Percentiles rank a stretch among this genome's conserved stretches.
Conservation (phyloP, 2,329 filamentous ascomycete genomes). For the Kalmusia sp. region DNA sequence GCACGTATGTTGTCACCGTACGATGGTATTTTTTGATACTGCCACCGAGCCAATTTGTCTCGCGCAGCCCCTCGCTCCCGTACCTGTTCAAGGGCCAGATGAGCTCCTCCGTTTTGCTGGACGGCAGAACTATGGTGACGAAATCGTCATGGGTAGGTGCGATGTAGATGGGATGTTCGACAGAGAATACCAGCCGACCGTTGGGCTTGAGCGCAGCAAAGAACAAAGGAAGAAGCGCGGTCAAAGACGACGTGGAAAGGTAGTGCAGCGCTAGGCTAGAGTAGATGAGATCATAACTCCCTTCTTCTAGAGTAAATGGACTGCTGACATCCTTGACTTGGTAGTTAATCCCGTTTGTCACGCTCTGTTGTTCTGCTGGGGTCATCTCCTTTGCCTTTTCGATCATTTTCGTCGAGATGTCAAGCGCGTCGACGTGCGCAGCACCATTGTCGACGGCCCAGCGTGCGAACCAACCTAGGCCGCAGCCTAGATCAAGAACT, state of each 20-base stretch:
- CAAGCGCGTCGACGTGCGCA: slow-evolving; percentile 20
- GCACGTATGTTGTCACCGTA: slow-evolving; percentile 52
- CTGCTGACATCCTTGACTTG: slow-evolving; percentile 5
- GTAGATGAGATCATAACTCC: slow-evolving; percentile 11
- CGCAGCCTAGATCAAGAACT: slow-evolving; percentile 57
- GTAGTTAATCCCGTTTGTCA: slow-evolving; percentile 4
- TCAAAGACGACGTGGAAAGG: slow-evolving; percentile 2
- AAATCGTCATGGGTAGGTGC: slow-evolving; percentile 36
- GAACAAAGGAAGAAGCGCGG: slow-evolving; percentile 40
- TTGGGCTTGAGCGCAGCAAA: slow-evolving; percentile 42
- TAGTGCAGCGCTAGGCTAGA: slow-evolving; percentile 18
- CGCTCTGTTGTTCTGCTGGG: not conserved
- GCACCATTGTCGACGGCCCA: slow-evolving; percentile 52
- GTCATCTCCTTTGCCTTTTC: slow-evolving; percentile 38
- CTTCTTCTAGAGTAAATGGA: not conserved
- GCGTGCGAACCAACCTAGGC: slow-evolving; percentile 57
- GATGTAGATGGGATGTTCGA: slow-evolving; percentile 59
- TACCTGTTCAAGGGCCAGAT: slow-evolving; percentile 42
- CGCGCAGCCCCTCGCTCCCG: slow-evolving; percentile 49
- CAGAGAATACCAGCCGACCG: slow-evolving; percentile 53
- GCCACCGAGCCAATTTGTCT: slow-evolving; percentile 53
- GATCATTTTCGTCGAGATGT: slow-evolving; percentile 56
- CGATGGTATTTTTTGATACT: slow-evolving; percentile 56
- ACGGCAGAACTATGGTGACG: not conserved
- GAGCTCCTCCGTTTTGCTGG: not conserved